Conservation (phyloP, 2,329 filamentous ascomycete species). For the Ascochyta koolunga region DNA sequence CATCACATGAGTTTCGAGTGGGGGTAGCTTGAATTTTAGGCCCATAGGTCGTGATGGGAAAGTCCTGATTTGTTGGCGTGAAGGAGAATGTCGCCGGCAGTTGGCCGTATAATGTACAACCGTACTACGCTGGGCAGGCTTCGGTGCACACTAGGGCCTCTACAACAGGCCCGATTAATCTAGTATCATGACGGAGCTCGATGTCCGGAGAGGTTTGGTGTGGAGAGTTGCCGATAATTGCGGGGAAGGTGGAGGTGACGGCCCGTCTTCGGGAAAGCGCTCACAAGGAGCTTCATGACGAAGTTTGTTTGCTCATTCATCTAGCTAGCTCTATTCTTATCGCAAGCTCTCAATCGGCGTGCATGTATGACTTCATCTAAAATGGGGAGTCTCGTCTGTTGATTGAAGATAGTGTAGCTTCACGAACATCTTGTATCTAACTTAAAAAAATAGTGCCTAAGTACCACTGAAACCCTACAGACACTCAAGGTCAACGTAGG, state of each 20-base stretch:
- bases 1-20: background rate
- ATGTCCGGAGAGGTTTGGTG: background rate
- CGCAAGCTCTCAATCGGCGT: background rate
- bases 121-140: background rate
- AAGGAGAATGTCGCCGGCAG: background rate
- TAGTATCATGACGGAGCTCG: background rate
- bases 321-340: background rate
- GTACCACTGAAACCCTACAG: no score
- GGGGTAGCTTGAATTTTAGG: background rate
- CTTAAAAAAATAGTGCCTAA: no score
- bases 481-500: no score
- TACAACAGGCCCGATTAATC: background rate
- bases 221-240: background rate
- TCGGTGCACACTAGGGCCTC: background rate
- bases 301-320: conserved; percentile 6
- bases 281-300: background rate
- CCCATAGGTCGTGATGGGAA: background rate
- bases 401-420: no score
- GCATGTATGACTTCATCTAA: background rate
- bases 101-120: background rate
- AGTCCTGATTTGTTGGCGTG: background rate
- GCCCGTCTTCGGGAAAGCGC: conserved; percentile 8
- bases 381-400: no score
- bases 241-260: background rate
- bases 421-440: no score